Evolutionary conservation across 2,329 filamentous ascomycete genomes (phyloP).

Genomic region (Chalaropsis thielavioides): DNA sequence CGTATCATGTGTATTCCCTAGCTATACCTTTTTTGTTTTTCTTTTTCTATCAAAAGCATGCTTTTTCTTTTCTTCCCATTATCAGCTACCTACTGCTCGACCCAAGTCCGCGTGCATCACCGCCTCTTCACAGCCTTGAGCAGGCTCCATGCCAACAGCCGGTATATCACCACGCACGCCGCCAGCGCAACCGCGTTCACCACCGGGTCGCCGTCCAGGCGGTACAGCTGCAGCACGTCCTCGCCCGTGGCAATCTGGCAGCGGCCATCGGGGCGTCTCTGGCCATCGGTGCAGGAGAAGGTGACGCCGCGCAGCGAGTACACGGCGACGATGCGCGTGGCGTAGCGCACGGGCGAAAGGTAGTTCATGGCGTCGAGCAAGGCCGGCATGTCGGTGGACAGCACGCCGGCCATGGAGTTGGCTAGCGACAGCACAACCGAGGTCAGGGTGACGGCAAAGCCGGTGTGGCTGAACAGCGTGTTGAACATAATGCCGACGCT

Average conservation of each 20-base stretch:
- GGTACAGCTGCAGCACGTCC: constrained; percentile 53
- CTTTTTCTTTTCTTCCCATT: neutral
- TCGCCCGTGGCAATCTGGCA: constrained; percentile 54
- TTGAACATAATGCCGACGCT: constrained; percentile 69
- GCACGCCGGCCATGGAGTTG: constrained; percentile 55
- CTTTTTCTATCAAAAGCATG: neutral
- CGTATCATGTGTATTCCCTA: neutral
- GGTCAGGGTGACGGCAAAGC: constrained; percentile 62
- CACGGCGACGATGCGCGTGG: constrained; percentile 49
- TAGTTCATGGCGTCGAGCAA: constrained; percentile 57
- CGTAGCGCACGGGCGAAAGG: constrained; percentile 56
- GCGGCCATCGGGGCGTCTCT: constrained; percentile 42
- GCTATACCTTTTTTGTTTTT: neutral
- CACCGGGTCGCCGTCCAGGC: constrained; percentile 45
- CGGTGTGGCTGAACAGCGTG: constrained; percentile 57
- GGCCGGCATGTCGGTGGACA: constrained; percentile 53
- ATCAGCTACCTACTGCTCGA: neutral
- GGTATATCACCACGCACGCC: constrained; percentile 48
- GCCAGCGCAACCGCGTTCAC: constrained; percentile 50
- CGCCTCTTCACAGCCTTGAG: constrained; percentile 35
- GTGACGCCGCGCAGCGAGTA: constrained; percentile 46
- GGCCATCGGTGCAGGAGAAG: constrained; percentile 49
- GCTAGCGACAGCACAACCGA: constrained; percentile 55
- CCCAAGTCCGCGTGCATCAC: constrained; percentile 29
- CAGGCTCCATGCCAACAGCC: constrained; percentile 46